These are phyloP conservation scores for Seiridium cupressi DNA, from an alignment of 2,329 filamentous ascomycete species.

Conservation along the genomic window DNA sequence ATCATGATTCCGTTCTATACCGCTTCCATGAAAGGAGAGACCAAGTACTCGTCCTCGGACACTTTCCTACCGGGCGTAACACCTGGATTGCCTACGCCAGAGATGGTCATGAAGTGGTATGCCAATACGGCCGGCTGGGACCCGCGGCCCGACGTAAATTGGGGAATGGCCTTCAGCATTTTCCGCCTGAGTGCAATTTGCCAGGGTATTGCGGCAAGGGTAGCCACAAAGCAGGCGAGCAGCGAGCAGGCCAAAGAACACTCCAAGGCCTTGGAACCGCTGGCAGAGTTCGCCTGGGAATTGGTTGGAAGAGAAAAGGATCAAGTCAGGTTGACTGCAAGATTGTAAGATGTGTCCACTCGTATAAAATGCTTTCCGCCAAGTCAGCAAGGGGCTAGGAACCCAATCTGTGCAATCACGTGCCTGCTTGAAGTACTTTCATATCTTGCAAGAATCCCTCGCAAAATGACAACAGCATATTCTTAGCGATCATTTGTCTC, in stretches of 20 bases:
- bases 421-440: no score
- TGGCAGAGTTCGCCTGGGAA: conserved; percentile 78
- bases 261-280: conserved; percentile 64
- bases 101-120: conserved; percentile 66
- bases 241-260: conserved; percentile 77
- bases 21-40: conserved; percentile 22
- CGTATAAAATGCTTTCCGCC: no score
- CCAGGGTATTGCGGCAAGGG: conserved; percentile 90
- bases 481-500: no score
- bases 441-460: no score
- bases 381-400: no score
- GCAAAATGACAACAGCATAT: no score
- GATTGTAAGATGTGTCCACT: background rate
- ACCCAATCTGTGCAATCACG: no score
- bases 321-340: background rate
- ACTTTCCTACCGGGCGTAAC: conserved; percentile 63
- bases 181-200: conserved; percentile 62
- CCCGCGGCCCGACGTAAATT: conserved; percentile 50
- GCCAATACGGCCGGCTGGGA: conserved; percentile 68
- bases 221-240: conserved; percentile 83
- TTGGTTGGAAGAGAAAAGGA: conserved; percentile 50
- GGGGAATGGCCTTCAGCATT: conserved; percentile 61
- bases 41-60: conserved; percentile 23
- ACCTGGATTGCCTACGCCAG: conserved; percentile 49
- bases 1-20: conserved; percentile 56